Percentiles rank a stretch among this genome's conserved stretches.
Conservation (phyloP, 2,329 filamentous ascomycete species). For the Colletotrichum orchidophilum region DNA sequence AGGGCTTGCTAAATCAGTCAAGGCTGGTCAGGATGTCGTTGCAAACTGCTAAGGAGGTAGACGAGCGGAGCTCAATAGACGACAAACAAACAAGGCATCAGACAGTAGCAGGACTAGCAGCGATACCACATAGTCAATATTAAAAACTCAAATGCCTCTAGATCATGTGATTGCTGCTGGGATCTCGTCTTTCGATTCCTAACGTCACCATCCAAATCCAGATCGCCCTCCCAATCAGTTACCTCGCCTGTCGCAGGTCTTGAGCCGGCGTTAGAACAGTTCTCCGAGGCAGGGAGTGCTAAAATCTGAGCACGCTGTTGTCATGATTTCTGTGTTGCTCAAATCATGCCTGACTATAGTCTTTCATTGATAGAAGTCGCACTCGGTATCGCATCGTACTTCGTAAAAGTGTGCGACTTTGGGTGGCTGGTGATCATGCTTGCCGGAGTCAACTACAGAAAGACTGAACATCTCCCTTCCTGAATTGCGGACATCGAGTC, state of each 20-base stretch:
- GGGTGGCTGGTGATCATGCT: no score
- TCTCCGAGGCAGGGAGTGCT: no score
- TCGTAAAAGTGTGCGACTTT: no score
- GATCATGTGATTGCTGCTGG: background rate
- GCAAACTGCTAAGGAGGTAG: background rate
- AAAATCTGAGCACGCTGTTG: conserved; percentile 34
- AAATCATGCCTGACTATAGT: no score
- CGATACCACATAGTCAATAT: background rate
- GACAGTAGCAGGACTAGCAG: background rate
- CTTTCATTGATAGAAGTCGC: no score
- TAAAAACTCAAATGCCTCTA: background rate
- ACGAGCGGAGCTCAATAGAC: background rate
- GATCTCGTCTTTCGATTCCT: no score
- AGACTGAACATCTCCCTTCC: no score
- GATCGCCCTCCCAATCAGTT: background rate
- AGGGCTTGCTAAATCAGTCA: background rate
- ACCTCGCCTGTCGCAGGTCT: conserved; percentile 32
- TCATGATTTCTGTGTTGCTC: conserved; percentile 61
- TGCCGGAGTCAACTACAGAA: no score
- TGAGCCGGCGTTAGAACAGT: conserved; percentile 27
- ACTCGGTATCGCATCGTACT: no score
- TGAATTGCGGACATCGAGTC: no score
- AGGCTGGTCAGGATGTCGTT: conserved; percentile 2
- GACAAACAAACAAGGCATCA: background rate
- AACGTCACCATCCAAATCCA: background rate